These are phyloP conservation scores for Penicillium sp. DNA, from an alignment of 2,329 filamentous ascomycete species.

Conservation along the genomic window DNA sequence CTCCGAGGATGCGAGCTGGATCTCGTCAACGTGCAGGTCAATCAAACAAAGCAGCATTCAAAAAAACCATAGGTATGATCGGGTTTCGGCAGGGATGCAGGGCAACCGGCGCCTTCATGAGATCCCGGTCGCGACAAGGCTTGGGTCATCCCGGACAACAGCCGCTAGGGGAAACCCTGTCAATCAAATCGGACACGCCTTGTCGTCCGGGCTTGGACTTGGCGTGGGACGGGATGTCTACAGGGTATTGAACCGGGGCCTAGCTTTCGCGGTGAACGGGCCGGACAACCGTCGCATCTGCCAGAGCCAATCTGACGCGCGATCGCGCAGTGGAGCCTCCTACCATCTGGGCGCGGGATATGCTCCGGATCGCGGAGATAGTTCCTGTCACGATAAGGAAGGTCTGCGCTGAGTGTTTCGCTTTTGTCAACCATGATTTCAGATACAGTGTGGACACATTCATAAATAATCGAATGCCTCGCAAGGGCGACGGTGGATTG, in stretches of 20 bases:
- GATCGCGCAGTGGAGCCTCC: constrained; percentile 11
- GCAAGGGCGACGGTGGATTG: background rate
- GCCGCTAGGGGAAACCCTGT: background rate
- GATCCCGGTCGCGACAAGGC: background rate
- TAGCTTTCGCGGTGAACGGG: constrained; percentile 11
- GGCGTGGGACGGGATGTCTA: background rate
- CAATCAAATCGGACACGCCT: background rate
- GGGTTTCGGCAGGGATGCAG: background rate
- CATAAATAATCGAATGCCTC: constrained; percentile 2
- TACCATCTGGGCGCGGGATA: constrained; percentile 21
- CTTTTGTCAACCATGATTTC: constrained; percentile 4
- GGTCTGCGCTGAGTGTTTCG: constrained; percentile 5
- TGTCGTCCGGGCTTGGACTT: background rate
- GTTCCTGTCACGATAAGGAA: constrained; percentile 28
- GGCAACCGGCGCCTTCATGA: background rate
- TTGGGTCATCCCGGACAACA: background rate
- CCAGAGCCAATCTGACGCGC: constrained; percentile 5
- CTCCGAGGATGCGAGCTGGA: background rate
- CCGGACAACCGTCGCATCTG: constrained; percentile 11
- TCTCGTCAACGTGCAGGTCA: background rate
- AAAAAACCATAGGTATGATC: background rate
- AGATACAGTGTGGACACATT: background rate
- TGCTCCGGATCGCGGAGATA: constrained; percentile 25
- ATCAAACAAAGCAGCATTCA: background rate
- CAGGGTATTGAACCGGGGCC: background rate